Evolutionary conservation across 139 green algal genomes (phyloP), one percentile per base, ranked within the genome.

Genomic region (Micractinium conductrix): DNA sequence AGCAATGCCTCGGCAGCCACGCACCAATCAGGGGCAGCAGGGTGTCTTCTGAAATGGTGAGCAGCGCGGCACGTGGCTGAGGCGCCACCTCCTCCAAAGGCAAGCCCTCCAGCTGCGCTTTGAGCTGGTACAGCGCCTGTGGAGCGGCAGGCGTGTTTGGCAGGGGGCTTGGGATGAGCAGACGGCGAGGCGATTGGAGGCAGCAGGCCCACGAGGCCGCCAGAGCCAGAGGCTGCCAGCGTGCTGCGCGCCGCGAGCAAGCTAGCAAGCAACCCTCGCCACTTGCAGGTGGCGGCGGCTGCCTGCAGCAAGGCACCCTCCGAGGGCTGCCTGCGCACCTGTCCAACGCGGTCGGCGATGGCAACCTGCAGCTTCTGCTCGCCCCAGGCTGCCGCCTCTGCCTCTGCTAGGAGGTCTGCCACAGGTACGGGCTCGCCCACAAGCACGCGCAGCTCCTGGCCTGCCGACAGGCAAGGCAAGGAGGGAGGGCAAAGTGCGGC

Each of bases 371-470:
- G 85, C 26, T 81, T 37, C 53, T 89, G 78, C 33, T 93, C 89
- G 0, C 79, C 42, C 92, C 93, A 96, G 28, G 40, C 74, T 55
- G 93, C 45, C 21, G 42, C 19, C 17, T 50, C 16, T 10, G 85
- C 87, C 6, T 78, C 74, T 0, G 62, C 40, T 38, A 96, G 79
- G 55, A 88, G 55, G 35, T 88, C 94, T 0, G 53, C 87, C 62
- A 97, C 88, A 0, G 84, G 74, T 26, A 97, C 89, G 42, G 94
- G 94, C 81, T 92, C 85, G 0, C 94, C 94, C 83, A 97, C 94
- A 75, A 95, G 28, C 83, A 97, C 90, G 19, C 89, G 68, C 38
- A 96, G 88, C 90, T 93, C 85, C 62, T 85, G 50, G 45, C 81
- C 76, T 82, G 76, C 58, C 42, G 38, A 21, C 38, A 55, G 69